Conservation (phyloP, 352 stramenopile genomes). For the Phytophthora syringae region DNA sequence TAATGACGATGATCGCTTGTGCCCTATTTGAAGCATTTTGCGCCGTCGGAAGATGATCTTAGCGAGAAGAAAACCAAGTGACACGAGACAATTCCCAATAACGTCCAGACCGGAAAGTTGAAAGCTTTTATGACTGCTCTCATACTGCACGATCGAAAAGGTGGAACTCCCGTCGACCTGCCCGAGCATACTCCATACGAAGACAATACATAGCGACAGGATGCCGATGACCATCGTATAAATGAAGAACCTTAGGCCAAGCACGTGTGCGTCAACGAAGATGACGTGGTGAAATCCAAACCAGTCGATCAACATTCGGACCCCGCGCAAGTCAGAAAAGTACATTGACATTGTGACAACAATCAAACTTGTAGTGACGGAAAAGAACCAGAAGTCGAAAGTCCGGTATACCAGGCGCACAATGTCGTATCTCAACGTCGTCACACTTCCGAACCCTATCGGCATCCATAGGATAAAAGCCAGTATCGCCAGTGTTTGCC, state of each 20-base stretch:
- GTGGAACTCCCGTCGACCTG: slow-evolving; percentile 14
- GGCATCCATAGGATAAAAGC: slow-evolving; percentile 26
- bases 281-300: slow-evolving; percentile 40
- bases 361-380: slow-evolving; percentile 28
- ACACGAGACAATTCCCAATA: slow-evolving; percentile 32
- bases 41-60: slow-evolving; percentile 39
- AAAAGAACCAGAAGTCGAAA: slow-evolving; percentile 57
- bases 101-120: slow-evolving; percentile 24
- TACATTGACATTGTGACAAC: slow-evolving; percentile 34
- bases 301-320: slow-evolving; percentile 28
- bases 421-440: slow-evolving; percentile 40
- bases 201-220: slow-evolving; percentile 12
- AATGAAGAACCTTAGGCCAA: slow-evolving; percentile 20
- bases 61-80: slow-evolving; percentile 26
- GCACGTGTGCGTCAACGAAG: slow-evolving; percentile 35
- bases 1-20: slow-evolving; percentile 10
- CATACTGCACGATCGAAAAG: slow-evolving; percentile 25
- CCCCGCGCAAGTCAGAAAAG: slow-evolving; percentile 30
- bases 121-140: slow-evolving; percentile 21
- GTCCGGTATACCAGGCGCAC: slow-evolving; percentile 34
- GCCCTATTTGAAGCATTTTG: slow-evolving; percentile 5
- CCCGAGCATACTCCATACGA: slow-evolving; percentile 25
- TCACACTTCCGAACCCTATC: slow-evolving; percentile 27
- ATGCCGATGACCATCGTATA: slow-evolving; percentile 18
- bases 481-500: slow-evolving; percentile 17